Evolutionary conservation across 768 basidiomycete species (phyloP), one percentile per base, ranked within the genome.

Genomic region (Agrocybe praecox): DNA sequence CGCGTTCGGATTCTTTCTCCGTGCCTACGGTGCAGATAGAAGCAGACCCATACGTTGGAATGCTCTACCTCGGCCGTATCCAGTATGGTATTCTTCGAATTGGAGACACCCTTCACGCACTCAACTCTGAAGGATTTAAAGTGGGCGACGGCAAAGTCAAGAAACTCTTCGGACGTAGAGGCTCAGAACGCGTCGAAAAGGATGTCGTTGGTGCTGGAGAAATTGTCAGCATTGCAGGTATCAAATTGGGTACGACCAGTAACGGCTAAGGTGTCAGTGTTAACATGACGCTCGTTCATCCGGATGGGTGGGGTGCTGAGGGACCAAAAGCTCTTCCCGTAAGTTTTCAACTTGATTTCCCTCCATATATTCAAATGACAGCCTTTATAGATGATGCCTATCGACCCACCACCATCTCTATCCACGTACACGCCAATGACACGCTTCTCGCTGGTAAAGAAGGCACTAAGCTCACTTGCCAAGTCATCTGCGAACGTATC

Each of bases 11-110:
- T 7, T 77, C 79, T n/a, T 80, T 80, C 61, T 78, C 78, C 12
- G 80, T 82, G 80, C 69, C 80, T 42, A 80, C 79, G 0, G 74
- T 80, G 10, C 80, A 82, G 57, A 75, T 82, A 17, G 79, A 80
- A 65, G 73, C 68, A 21, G 79, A 82, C 61, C 73, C 79, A 1
- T 82, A 80, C 60, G 75, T 82, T 7, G 80, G 80, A n/a, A 73
- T 73, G 42, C 68, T 80, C 3, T 79, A 78, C 63, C 77, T 80
- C 15, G 80, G 80, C 1, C 75, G 80, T 32, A 72, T 81, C 11
- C 73, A 79, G n/a, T 74, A 71, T 26, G 80, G 80, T 9, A 53
- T 71, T 6, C 65, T 82, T 18, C 62, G 63, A 17, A 61, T 77
- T 19, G 78, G 78, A 0, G 79, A 80, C 52, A 68, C 67, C 0